Base-by-base conservation (phyloP, 2,329 filamentous ascomycete genomes). In the Amauroascus niger region DNA sequence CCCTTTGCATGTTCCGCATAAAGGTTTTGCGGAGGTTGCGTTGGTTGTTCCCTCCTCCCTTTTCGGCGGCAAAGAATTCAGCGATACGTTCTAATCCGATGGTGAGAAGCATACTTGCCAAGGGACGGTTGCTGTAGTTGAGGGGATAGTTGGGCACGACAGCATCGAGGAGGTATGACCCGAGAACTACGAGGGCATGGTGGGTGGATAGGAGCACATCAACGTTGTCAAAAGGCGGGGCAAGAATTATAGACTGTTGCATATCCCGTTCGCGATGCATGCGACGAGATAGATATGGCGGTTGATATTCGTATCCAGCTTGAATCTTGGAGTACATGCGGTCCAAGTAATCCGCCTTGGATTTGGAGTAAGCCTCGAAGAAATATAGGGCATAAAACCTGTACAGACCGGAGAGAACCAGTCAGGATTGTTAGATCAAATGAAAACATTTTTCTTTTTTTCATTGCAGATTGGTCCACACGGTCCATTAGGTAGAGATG, bases 1-100 rank as follows among this genome's bases (percentile, higher is more conserved):
- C 70, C n/a, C 63, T 60, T 49, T 71, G 63, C 52, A 72, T 72
- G 44, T 71, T 72, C 44, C 64, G 62, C 70, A 72, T 73, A 55
- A 73, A 73, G 30, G 70, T 67, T 57, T 66, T 72, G 24, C 70
- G 66, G 55, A 71, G 68, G 55, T 64, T 59, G 20, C 69, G 65
- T 55, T 70, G 69, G 52, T 64, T 71, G 26, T 66, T 64, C 3
- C 70, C 69, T 33, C 71, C 67, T 5, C 70, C 70, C 30, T 72
- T 72, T 53, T 72, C 70, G 0, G 70, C 70, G 1, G 70, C 71
- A 59, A 73, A 71, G 52, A 67, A 72, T 51, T 73, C 69, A 30
- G 69, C 65, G 6, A 71, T 65, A 2, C 70, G 68, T 20, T 59
- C 58, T 40, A 72, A 70, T 3, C 69, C 68, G 43, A 45, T 50